These are phyloP conservation scores for Phytophthora kernoviae DNA, from an alignment of 352 stramenopile species.

Conservation along the genomic window DNA sequence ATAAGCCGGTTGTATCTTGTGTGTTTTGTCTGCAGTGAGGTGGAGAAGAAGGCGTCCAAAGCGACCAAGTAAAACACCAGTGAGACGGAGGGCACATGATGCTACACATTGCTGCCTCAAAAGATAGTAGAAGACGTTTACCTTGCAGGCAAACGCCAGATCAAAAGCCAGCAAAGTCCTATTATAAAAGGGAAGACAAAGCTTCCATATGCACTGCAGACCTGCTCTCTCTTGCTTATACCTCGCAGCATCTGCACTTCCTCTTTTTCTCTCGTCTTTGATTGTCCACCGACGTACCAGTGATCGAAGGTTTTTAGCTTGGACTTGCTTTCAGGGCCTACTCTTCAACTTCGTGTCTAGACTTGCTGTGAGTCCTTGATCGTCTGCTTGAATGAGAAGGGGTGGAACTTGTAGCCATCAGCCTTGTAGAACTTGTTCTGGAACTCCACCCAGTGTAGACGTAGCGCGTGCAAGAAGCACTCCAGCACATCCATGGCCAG, in stretches of 20 bases:
- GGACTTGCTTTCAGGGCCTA: constrained; percentile 20
- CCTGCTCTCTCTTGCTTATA: constrained; percentile 12
- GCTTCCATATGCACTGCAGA: constrained; percentile 35
- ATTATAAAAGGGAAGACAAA: constrained; percentile 29
- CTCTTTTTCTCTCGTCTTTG: constrained; percentile 21
- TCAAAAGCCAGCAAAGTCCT: constrained; percentile 33
- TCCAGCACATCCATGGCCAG: constrained; percentile 99
- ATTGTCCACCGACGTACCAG: constrained; percentile 10
- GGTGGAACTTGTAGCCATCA: constrained; percentile 97
- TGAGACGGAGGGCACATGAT: not conserved
- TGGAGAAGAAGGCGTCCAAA: constrained; percentile 74
- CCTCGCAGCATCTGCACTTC: constrained; percentile 19
- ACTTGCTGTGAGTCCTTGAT: constrained; percentile 70
- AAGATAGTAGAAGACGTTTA: no score
- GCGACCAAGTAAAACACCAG: constrained; percentile 24
- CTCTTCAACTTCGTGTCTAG: constrained; percentile 30
- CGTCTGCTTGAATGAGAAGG: constrained; percentile 93
- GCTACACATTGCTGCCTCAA: no score
- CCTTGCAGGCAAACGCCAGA: not conserved
- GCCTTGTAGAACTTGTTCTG: constrained; percentile 99
- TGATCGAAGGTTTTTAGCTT: constrained; percentile 2
- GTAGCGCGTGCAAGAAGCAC: constrained; percentile 99
- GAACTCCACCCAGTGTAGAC: constrained; percentile 99
- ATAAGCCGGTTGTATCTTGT: not conserved
- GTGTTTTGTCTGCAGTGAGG: constrained; percentile 32